Conservation (phyloP, 2,329 filamentous ascomycete species). For the Paraphaeosphaeria minitans region DNA sequence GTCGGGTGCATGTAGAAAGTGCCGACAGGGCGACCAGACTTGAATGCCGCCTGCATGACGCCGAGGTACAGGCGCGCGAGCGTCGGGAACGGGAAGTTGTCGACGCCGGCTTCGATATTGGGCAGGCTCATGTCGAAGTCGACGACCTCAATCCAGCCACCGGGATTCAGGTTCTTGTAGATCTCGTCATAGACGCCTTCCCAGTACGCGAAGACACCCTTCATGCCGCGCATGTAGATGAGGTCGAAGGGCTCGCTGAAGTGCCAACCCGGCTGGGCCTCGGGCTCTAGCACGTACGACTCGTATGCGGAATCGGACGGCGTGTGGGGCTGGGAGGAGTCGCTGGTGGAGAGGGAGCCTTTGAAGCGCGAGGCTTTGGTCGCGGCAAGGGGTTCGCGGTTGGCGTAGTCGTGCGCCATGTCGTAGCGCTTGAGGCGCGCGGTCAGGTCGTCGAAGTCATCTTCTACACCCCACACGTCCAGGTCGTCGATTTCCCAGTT, state of each 20-base stretch:
- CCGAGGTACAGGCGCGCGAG: conserved; percentile 34
- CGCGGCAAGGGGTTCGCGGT: conserved; percentile 26
- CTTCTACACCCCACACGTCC: conserved; percentile 40
- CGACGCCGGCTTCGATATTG: conserved; percentile 21
- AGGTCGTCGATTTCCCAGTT: conserved; percentile 48
- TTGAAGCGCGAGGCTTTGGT: conserved; percentile 14
- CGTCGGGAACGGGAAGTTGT: conserved; percentile 29
- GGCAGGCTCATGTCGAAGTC: conserved; percentile 44
- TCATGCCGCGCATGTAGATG: conserved; percentile 56
- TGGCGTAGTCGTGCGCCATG: conserved; percentile 29
- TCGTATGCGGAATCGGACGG: conserved; percentile 32
- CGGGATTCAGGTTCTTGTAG: conserved; percentile 51
- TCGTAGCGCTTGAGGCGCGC: conserved; percentile 29
- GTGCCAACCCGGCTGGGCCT: conserved; percentile 49
- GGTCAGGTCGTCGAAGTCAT: conserved; percentile 33
- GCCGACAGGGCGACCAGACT: conserved; percentile 48
- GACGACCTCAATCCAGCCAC: conserved; percentile 55
- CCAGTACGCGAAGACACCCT: conserved; percentile 56
- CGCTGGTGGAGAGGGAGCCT: conserved; percentile 2
- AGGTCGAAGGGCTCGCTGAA: conserved; percentile 57
- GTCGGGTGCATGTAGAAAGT: conserved; percentile 50
- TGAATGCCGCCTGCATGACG: conserved; percentile 47
- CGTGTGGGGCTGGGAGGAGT: conserved; percentile 18
- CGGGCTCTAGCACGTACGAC: conserved; percentile 25
- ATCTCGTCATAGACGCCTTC: conserved; percentile 52